A percentile compares a stretch with the other conserved stretches of the same genome.
Conservation (phyloP, 2,329 filamentous ascomycete genomes). For the Plectosphaerella cucumerina region DNA sequence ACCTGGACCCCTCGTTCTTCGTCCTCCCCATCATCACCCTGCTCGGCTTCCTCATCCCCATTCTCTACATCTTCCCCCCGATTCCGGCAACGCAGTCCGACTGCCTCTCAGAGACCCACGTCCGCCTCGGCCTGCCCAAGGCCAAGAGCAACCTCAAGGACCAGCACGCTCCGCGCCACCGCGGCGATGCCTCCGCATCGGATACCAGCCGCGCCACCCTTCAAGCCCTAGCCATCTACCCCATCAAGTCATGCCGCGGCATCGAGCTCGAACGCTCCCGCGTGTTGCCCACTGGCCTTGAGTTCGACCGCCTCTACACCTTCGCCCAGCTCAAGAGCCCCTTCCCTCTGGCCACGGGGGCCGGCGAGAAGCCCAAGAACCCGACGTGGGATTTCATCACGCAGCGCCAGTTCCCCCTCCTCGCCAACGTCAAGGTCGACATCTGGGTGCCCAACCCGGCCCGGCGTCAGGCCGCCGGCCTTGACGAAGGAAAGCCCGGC, state of each 20-base stretch:
- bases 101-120: slow-evolving; percentile 51
- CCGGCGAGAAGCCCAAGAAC: slow-evolving; percentile 30
- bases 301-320: slow-evolving; percentile 78
- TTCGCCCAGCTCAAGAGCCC: slow-evolving; percentile 65
- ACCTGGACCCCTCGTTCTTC: slow-evolving; percentile 22
- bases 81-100: slow-evolving; percentile 48
- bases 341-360: slow-evolving; percentile 35
- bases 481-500: slow-evolving; percentile 33
- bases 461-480: slow-evolving; percentile 41
- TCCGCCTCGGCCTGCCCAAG: slow-evolving; percentile 36
- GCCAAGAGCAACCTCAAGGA: slow-evolving; percentile 31
- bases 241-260: slow-evolving; percentile 76
- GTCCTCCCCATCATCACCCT: slow-evolving; percentile 39
- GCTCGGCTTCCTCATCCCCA: slow-evolving; percentile 46
- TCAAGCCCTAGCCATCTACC: slow-evolving; percentile 73
- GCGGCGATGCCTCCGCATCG: slow-evolving; percentile 9
- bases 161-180: slow-evolving; percentile 12
- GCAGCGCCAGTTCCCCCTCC: slow-evolving; percentile 61
- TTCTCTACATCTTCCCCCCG: slow-evolving; percentile 52
- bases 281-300: slow-evolving; percentile 65
- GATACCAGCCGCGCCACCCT: slow-evolving; percentile 18
- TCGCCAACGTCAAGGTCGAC: slow-evolving; percentile 66
- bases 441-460: slow-evolving; percentile 65
- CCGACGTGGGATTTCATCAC: slow-evolving; percentile 69
- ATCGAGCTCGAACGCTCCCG: slow-evolving; percentile 66